These are phyloP conservation scores for Ligustrum vulgare DNA, from an alignment of 257 asterid species.

Conservation along the genomic window DNA sequence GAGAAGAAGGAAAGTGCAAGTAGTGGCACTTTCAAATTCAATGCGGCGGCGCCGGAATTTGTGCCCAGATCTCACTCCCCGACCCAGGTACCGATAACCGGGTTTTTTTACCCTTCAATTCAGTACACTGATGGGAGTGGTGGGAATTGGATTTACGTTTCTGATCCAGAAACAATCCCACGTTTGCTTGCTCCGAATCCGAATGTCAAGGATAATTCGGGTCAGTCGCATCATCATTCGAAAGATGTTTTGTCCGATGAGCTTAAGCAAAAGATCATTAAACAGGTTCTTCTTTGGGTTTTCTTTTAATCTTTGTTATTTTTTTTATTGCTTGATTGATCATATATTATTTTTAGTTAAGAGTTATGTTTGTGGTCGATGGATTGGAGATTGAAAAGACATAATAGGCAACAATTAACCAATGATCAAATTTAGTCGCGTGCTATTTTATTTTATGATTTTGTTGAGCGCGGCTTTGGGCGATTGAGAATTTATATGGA, in stretches of 20 bases:
- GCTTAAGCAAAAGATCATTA: conserved; percentile 68
- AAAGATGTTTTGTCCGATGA: conserved; percentile 69
- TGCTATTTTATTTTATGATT: not conserved
- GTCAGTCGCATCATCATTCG: conserved; percentile 19
- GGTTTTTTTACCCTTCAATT: conserved; percentile 67
- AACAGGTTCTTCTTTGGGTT: conserved; percentile 53
- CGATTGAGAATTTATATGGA: not conserved
- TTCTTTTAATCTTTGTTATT: not conserved
- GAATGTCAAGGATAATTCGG: conserved; percentile 3
- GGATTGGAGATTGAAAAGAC: not conserved
- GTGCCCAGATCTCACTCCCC: conserved; percentile 55
- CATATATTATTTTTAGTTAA: not conserved
- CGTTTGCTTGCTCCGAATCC: conserved; percentile 33
- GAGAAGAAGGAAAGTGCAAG: not conserved
- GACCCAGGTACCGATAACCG: conserved; percentile 53
- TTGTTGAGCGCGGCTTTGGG: not conserved
- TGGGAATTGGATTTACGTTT: conserved; percentile 28
- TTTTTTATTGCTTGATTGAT: not conserved
- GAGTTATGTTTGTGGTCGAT: not conserved
- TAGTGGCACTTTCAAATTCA: conserved; percentile 57
- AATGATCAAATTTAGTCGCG: not conserved
- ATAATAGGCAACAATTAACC: no score
- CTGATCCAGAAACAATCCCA: conserved; percentile 57
- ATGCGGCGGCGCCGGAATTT: conserved; percentile 87
- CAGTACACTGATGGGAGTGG: conserved; percentile 48